Evolutionary conservation across 1,139 yeast genomes (phyloP), one percentile per base, ranked within the genome.

Genomic region (Hemisphaericaspora lyxosophila): DNA sequence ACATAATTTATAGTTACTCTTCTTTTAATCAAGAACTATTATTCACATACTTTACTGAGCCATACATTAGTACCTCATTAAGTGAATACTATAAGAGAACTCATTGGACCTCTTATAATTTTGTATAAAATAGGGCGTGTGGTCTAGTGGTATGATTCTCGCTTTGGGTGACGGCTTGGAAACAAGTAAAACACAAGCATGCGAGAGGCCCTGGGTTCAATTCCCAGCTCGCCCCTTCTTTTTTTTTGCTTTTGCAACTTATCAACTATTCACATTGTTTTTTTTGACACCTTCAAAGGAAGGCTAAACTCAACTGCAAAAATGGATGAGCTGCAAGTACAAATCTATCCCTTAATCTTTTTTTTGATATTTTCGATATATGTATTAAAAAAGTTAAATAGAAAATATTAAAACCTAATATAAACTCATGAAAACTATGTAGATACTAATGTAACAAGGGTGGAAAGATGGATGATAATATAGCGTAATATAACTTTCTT

Each of bases 241-340:
- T 42, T 38, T 43, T 43, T 34, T 31, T 23, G 69, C 51, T 25
- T 25, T 12, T 25, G 23, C 23, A 20, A 20, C 2, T 77, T 73
- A 9, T 84, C 84, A 35, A 66, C 62, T 31, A 73, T 57, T 31
- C n/a, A n/a, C n/a, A n/a, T n/a, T n/a, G n/a, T n/a, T n/a, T n/a
- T n/a, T n/a, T n/a, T n/a, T n/a, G n/a, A n/a, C n/a, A n/a, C n/a
- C n/a, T n/a, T n/a, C n/a, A n/a, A n/a, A n/a, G n/a, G n/a, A n/a
- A n/a, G n/a, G n/a, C n/a, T n/a, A n/a, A n/a, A n/a, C n/a, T n/a
- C n/a, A n/a, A 19, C 12, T 22, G 17, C 26, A 14, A 20, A 26
- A n/a, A n/a, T n/a, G n/a, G n/a, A n/a, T n/a, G n/a, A n/a, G n/a
- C n/a, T n/a, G 15, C 11, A 12, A 12, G 6, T 14, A 26, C 15